Evolutionary conservation across 768 basidiomycete genomes (phyloP).

Genomic region (Thelephora ganbajun): DNA sequence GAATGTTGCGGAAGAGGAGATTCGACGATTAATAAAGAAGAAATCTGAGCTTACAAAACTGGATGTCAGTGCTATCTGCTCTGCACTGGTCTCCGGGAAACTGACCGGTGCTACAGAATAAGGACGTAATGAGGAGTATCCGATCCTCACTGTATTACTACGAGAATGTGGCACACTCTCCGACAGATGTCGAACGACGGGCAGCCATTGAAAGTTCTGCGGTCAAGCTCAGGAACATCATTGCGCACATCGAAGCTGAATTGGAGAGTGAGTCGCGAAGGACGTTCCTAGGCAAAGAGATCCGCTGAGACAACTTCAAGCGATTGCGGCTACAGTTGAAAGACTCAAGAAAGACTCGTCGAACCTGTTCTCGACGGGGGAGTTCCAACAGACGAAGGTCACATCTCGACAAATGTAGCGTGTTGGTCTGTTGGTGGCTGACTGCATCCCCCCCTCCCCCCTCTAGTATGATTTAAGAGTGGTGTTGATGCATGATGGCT

Average conservation of each 20-base stretch:
- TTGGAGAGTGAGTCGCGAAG: slow-evolving; percentile 41
- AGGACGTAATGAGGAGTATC: slow-evolving; percentile 50
- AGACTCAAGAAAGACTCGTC: no score
- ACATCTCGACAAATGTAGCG: background rate
- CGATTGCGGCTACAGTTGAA: background rate
- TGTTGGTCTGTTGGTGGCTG: background rate
- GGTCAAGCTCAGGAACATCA: slow-evolving; percentile 35
- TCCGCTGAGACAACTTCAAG: slow-evolving; percentile 1
- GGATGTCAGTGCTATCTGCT: slow-evolving; percentile 31
- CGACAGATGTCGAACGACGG: slow-evolving; percentile 32
- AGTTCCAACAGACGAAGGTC: no score
- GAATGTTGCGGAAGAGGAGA: slow-evolving; percentile 30
- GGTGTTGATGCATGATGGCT: slow-evolving; percentile 65
- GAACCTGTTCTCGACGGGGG: no score
- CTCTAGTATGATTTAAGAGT: slow-evolving; percentile 69
- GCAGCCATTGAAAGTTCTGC: slow-evolving; percentile 28
- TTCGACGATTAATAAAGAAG: slow-evolving; percentile 29
- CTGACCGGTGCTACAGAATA: slow-evolving; percentile 25
- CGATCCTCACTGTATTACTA: slow-evolving; percentile 55
- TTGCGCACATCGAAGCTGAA: slow-evolving; percentile 37
- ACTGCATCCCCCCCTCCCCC: background rate
- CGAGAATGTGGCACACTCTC: slow-evolving; percentile 44
- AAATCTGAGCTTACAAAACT: slow-evolving; percentile 34
- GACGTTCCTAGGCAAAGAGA: no score
- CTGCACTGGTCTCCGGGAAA: background rate